Conservation (phyloP, 2,329 filamentous ascomycete genomes). For the Microsporum canis region DNA sequence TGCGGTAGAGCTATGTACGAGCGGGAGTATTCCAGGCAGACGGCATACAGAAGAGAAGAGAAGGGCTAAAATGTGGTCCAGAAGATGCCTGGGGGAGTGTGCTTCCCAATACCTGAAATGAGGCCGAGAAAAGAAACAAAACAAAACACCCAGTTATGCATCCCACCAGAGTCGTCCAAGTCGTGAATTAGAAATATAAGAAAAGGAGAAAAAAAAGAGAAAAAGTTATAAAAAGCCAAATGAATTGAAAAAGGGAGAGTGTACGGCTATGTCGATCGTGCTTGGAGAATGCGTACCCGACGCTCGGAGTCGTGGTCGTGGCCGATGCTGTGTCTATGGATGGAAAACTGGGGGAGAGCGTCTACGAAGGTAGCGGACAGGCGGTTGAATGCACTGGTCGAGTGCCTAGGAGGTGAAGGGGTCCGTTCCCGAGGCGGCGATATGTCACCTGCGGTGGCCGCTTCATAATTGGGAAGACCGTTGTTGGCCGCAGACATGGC, state of each 20-base stretch:
- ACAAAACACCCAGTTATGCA: neutral
- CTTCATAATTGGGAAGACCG: slow-evolving; percentile 55
- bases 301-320: neutral
- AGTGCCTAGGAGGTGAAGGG: neutral
- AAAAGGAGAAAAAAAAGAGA: neutral
- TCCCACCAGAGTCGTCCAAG: neutral
- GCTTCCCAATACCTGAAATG: neutral
- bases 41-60: neutral
- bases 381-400: neutral
- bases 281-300: neutral
- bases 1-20: neutral
- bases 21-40: neutral
- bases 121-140: neutral
- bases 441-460: slow-evolving; percentile 21
- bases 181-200: neutral
- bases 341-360: neutral
- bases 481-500: slow-evolving; percentile 41
- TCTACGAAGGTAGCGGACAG: neutral
- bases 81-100: neutral
- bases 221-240: neutral
- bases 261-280: neutral
- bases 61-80: neutral
- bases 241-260: neutral
- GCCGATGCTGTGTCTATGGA: neutral
- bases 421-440: neutral